Evolutionary conservation across 208 protist species (phyloP), one percentile per base, ranked within the genome.

Genomic region (Histomonas meleagridis): DNA sequence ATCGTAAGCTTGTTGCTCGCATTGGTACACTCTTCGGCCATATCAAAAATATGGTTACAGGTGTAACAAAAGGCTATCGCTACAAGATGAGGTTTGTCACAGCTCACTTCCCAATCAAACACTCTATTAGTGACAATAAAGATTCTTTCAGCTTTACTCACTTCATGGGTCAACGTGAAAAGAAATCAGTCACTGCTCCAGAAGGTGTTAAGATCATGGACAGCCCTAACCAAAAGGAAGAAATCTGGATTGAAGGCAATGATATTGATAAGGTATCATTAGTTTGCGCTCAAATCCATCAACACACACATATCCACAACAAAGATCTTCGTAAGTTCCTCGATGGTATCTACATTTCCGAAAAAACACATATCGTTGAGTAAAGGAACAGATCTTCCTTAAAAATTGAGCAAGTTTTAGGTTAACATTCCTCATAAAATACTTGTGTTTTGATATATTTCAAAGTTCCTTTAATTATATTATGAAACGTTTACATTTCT

Each of bases 31-130:
- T 76, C 35, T 76, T 76, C 65, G 65, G 65, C 4, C 16, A 35
- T 43, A n/a, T 76, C 65, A 76, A 76, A n/a, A 76, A 76, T n/a
- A 76, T 76, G 65, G n/a, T 76, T n/a, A 76, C 65, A 10, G 65
- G 65, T 46, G 65, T 76, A 18, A 76, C 65, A 46, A 2, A 46
- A 23, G 65, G 65, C 23, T 76, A n/a, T 10, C 1, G 65, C 7
- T 76, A 76, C 18, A 76, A 76, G 62, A 26, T 69, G 10, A 10
- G 28, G 5, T 69, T 69, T 32, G 62, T 69, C 26, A 35, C 14
- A 9, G 14, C 62, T 26, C 62, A 69, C 62, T 69, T 69, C 62
- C 62, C 62, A 69, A 69, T 69, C 62, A 69, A 69, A 32, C 62
- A 69, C 26, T 32, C 62, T 32, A 35, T 21, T 26, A 35, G 23